These are phyloP conservation scores for Saccharomycopsis microspora DNA, from an alignment of 805 yeast genomes.

Conservation along the genomic window DNA sequence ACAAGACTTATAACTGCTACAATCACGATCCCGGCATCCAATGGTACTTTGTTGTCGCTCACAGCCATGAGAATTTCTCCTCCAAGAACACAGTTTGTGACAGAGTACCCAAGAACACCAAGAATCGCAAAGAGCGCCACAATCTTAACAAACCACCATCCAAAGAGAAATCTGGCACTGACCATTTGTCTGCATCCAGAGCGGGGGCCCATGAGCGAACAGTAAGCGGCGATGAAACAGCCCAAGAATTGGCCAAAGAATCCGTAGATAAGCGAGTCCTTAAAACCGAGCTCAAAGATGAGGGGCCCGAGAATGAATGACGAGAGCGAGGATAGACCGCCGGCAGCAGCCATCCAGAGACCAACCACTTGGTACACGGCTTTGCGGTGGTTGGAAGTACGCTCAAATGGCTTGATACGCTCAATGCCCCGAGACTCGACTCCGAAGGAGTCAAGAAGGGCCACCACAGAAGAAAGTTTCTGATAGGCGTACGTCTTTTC, in stretches of 20 bases:
- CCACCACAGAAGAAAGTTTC: slow-evolving; percentile 16
- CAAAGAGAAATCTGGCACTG: slow-evolving; percentile 67
- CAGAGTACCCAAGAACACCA: slow-evolving; percentile 89
- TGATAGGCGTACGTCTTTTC: not conserved
- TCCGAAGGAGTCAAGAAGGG: slow-evolving; percentile 41
- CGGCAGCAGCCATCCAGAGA: slow-evolving; percentile 78
- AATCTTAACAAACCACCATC: slow-evolving; percentile 75
- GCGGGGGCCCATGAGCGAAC: slow-evolving; percentile 80
- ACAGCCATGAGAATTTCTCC: slow-evolving; percentile 70
- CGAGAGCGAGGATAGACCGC: slow-evolving; percentile 85
- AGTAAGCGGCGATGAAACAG: slow-evolving; percentile 68
- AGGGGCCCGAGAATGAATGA: slow-evolving; percentile 70
- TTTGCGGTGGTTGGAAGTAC: slow-evolving; percentile 30
- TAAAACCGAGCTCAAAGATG: slow-evolving; percentile 56
- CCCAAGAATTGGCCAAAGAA: slow-evolving; percentile 56
- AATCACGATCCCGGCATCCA: slow-evolving; percentile 65
- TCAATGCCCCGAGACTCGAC: slow-evolving; percentile 78
- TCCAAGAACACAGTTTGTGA: slow-evolving; percentile 80
- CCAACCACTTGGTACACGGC: slow-evolving; percentile 44
- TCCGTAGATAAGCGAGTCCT: slow-evolving; percentile 52
- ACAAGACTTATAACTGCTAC: slow-evolving; percentile 52
- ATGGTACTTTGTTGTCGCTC: slow-evolving; percentile 53
- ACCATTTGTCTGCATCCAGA: slow-evolving; percentile 90
- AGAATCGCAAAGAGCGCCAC: slow-evolving; percentile 61
- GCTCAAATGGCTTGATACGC: slow-evolving; percentile 54